Evolutionary conservation across 108 stramenopile species (phyloP).

Genomic region (Heterococcus sp.): DNA sequence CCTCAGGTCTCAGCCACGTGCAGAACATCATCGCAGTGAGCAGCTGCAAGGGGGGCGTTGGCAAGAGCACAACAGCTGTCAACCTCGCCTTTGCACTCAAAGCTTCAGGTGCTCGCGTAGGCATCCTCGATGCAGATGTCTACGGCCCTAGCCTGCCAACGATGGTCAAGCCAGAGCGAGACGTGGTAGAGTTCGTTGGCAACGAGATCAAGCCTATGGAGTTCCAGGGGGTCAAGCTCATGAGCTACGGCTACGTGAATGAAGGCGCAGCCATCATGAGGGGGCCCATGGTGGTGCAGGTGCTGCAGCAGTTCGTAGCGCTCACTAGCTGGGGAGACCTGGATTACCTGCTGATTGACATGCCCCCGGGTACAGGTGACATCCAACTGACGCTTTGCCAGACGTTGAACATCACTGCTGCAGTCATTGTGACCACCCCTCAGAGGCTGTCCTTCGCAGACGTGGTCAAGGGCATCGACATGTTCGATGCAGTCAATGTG

Average conservation of each 20-base stretch:
- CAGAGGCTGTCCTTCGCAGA: slow-evolving; percentile 88
- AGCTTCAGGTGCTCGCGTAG: too few relatives aligned
- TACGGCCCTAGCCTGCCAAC: too few relatives aligned
- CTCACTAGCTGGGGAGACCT: slow-evolving; percentile 98
- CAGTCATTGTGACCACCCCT: slow-evolving; percentile 97
- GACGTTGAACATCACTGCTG: slow-evolving; percentile 81
- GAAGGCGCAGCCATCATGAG: slow-evolving; percentile 60
- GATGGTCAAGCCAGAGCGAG: too few relatives aligned
- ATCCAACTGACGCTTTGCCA: slow-evolving; percentile 88
- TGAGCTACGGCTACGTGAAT: slow-evolving; percentile 61
- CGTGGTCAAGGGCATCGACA: slow-evolving; percentile 90
- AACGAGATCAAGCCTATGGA: too few relatives aligned
- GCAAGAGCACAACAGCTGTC: too few relatives aligned
- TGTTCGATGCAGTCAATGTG: slow-evolving; percentile 90
- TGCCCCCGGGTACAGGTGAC: slow-evolving; percentile 98
- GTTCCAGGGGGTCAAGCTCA: slow-evolving; percentile 54
- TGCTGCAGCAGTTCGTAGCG: slow-evolving; percentile 85
- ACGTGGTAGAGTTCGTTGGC: too few relatives aligned
- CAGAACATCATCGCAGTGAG: too few relatives aligned
- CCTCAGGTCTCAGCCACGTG: too few relatives aligned
- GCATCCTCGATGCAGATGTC: too few relatives aligned
- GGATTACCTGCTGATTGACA: slow-evolving; percentile 91
- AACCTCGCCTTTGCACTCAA: too few relatives aligned
- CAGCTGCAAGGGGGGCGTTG: too few relatives aligned
- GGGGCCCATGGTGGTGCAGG: slow-evolving; percentile 68